phyloP scores from a whole-genome alignment of 2,329 filamentous ascomycete genomes.

The Botrytis deweyae region DNA sequence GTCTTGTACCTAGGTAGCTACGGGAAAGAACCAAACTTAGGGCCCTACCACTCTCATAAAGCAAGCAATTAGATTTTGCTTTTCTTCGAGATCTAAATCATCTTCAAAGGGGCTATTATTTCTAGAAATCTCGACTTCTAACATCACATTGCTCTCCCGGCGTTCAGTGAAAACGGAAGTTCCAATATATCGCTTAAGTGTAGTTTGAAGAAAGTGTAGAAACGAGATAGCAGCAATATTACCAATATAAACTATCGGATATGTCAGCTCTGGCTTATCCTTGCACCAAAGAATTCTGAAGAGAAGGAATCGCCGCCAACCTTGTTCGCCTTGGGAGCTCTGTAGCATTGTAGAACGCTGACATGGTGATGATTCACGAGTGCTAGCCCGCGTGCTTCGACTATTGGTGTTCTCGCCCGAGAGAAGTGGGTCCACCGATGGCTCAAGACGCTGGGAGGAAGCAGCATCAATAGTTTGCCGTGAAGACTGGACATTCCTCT shows the following conservation, averaged over 20 bases:
- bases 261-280: constrained; percentile 4
- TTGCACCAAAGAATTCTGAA: background rate
- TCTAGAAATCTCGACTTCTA: constrained; percentile 13
- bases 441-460: background rate
- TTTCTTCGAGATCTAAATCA: constrained; percentile 5
- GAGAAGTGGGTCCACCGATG: background rate
- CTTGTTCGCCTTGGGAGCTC: constrained; percentile 16
- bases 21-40: background rate
- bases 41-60: constrained; percentile 4
- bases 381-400: background rate
- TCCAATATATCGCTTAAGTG: constrained; percentile 24
- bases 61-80: constrained; percentile 1
- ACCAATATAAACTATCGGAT: constrained; percentile 25
- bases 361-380: constrained; percentile 8
- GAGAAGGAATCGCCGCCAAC: background rate
- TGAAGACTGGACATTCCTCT: background rate
- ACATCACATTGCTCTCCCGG: constrained; percentile 7
- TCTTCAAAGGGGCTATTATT: constrained; percentile 11
- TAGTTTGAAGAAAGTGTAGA: constrained; percentile 24
- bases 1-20: background rate
- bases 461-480: background rate
- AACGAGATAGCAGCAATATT: constrained; percentile 26
- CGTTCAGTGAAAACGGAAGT: constrained; percentile 24
- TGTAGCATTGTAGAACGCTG: constrained; percentile 3
- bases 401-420: background rate